Evolutionary conservation across 2,329 filamentous ascomycete genomes (phyloP).

Genomic region (Tolypocladium ophioglossoides): DNA sequence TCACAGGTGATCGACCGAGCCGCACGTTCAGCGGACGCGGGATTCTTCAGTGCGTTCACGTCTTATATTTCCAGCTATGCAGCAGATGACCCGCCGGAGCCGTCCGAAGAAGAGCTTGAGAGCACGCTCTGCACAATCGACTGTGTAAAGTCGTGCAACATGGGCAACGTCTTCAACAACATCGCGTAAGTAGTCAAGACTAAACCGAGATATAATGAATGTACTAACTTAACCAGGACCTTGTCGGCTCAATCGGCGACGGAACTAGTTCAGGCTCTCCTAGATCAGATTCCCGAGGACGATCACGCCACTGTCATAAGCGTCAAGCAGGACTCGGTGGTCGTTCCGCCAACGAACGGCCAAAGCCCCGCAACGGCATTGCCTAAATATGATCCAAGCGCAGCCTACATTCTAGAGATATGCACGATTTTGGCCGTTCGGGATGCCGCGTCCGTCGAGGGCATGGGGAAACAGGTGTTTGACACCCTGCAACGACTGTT

Average conservation of each 20-base stretch:
- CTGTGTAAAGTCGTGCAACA: constrained; percentile 81
- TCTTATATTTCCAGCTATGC: constrained; percentile 98
- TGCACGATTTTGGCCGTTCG: constrained; percentile 72
- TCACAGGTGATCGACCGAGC: constrained; percentile 89
- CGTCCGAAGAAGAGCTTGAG: constrained; percentile 92
- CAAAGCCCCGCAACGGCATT: constrained; percentile 19
- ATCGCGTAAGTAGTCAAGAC: constrained; percentile 50
- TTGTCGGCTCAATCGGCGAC: constrained; percentile 22
- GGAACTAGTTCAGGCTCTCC: constrained; percentile 52
- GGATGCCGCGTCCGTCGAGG: constrained; percentile 60
- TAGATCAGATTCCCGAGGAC: constrained; percentile 81
- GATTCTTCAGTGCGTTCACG: constrained; percentile 87
- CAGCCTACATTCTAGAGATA: constrained; percentile 86
- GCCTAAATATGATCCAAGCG: constrained; percentile 69
- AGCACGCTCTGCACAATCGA: constrained; percentile 92
- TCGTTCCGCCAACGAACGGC: constrained; percentile 49
- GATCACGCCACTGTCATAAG: constrained; percentile 67
- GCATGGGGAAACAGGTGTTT: constrained; percentile 69
- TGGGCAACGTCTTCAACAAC: constrained; percentile 73
- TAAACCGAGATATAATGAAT: background rate
- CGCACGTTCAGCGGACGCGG: constrained; percentile 64
- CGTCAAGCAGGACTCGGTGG: constrained; percentile 75
- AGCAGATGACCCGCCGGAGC: constrained; percentile 93
- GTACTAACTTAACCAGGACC: constrained; percentile 16
- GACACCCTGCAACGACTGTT: constrained; percentile 73